Evolutionary conservation across 164 flowering plant genomes (phyloP).

Genomic region (Pachysandra terminalis): DNA sequence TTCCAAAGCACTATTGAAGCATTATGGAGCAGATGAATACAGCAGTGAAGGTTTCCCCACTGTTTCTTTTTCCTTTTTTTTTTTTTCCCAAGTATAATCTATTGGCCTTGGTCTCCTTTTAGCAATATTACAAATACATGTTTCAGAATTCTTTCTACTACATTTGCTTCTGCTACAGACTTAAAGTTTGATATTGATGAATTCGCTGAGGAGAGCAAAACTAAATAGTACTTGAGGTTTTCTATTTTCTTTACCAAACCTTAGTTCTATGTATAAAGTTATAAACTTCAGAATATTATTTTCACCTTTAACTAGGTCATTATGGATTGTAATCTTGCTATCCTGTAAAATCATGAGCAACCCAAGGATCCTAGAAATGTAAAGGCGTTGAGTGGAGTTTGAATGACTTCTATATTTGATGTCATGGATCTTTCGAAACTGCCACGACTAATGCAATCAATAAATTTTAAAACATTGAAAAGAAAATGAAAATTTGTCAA

Average conservation of each 20-base stretch:
- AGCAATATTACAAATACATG: no score
- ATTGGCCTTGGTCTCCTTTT: no score
- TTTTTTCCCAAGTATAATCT: neutral
- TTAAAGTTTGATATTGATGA: neutral
- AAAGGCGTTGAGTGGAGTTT: neutral
- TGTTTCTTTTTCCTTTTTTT: neutral
- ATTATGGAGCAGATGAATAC: slow-evolving; percentile 18
- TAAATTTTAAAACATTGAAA: no score
- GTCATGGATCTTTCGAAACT: neutral
- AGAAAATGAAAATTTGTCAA: no score
- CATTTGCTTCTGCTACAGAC: neutral
- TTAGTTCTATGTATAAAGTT: no score
- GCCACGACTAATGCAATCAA: slow-evolving; percentile 1
- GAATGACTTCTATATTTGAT: neutral
- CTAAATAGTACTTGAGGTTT: neutral
- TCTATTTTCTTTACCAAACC: neutral
- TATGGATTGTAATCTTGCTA: neutral
- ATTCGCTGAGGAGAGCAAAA: neutral
- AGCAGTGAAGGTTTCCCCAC: slow-evolving; percentile 37
- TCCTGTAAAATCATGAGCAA: neutral
- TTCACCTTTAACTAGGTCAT: neutral
- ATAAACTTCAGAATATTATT: no score
- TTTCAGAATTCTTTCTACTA: neutral
- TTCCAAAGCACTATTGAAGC: slow-evolving; percentile 17
- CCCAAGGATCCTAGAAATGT: neutral